Percentiles rank a stretch among this genome's conserved stretches.
phyloP scores from a whole-genome alignment of 139 green algal species.

The Haematococcus sp. region DNA sequence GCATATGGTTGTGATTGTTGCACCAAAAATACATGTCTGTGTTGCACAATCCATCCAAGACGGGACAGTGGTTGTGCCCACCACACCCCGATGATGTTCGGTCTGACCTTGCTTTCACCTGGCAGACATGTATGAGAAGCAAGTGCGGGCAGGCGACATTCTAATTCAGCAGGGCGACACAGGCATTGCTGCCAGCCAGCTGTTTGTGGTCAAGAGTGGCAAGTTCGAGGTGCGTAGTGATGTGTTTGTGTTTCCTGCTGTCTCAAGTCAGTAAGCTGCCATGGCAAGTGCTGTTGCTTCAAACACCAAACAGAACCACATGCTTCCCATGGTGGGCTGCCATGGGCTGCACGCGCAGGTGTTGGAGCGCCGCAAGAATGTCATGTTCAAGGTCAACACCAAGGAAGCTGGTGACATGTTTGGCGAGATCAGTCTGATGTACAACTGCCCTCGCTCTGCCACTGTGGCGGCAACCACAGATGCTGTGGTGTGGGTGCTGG shows the following conservation, averaged over 20 bases:
- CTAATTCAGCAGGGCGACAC: constrained; percentile 88
- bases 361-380: constrained; percentile 49
- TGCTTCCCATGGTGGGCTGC: neutral
- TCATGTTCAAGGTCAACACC: constrained; percentile 53
- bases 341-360: constrained; percentile 31
- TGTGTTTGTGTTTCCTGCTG: neutral
- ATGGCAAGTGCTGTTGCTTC: no score
- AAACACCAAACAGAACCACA: no score
- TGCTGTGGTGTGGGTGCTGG: constrained; percentile 86
- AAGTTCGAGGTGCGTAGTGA: constrained; percentile 77
- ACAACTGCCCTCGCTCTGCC: constrained; percentile 76
- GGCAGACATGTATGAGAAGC: constrained; percentile 43
- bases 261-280: no score
- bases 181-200: constrained; percentile 78
- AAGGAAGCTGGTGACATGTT: constrained; percentile 56
- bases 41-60: neutral
- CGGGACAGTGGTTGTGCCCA: neutral
- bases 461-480: constrained; percentile 85
- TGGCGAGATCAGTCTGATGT: constrained; percentile 59
- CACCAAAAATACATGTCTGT: no score
- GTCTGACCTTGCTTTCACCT: no score
- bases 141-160: constrained; percentile 70
- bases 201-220: constrained; percentile 90
- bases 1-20: no score
- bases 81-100: no score